A percentile compares a stretch with the other conserved stretches of the same genome.
phyloP scores from a whole-genome alignment of 164 flowering plant species.

The Vitis vinifera region DNA sequence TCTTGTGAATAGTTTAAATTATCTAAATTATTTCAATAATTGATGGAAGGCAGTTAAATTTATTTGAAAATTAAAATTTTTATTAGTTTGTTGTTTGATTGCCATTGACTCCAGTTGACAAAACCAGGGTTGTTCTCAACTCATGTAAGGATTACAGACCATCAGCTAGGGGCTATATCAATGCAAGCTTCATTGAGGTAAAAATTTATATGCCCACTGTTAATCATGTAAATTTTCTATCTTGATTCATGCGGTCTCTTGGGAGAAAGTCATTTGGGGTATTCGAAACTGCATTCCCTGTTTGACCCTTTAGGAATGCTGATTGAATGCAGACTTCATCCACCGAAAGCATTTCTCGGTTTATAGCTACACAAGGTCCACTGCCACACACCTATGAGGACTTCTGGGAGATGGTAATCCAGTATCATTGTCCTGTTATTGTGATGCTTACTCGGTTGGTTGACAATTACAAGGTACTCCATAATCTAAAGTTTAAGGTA shows the following conservation, averaged over 20 bases:
- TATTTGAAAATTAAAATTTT: background rate
- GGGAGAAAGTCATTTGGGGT: constrained; percentile 4
- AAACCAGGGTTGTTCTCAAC: constrained; percentile 64
- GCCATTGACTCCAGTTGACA: constrained; percentile 56
- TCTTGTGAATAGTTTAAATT: background rate
- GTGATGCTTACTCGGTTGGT: constrained; percentile 92
- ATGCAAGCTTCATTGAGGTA: constrained; percentile 82
- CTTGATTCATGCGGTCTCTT: background rate
- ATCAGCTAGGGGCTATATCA: constrained; percentile 63
- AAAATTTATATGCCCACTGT: background rate
- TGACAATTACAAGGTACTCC: constrained; percentile 70
- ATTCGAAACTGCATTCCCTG: constrained; percentile 1
- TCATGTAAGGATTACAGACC: constrained; percentile 49
- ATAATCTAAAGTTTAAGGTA: constrained; percentile 12
- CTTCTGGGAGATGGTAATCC: constrained; percentile 96
- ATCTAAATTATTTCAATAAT: background rate
- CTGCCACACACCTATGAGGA: constrained; percentile 88
- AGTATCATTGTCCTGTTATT: constrained; percentile 76
- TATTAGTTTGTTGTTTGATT: constrained; percentile 3
- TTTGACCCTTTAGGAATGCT: constrained; percentile 12
- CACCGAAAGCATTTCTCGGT: constrained; percentile 53
- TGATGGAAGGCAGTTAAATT: background rate
- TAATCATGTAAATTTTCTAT: background rate
- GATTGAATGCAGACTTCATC: constrained; percentile 52
- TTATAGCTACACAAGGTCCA: constrained; percentile 99